A percentile compares a stretch with the other conserved stretches of the same genome.
phyloP scores from a whole-genome alignment of 805 yeast genomes.

The Middelhovenomyces tepae region DNA sequence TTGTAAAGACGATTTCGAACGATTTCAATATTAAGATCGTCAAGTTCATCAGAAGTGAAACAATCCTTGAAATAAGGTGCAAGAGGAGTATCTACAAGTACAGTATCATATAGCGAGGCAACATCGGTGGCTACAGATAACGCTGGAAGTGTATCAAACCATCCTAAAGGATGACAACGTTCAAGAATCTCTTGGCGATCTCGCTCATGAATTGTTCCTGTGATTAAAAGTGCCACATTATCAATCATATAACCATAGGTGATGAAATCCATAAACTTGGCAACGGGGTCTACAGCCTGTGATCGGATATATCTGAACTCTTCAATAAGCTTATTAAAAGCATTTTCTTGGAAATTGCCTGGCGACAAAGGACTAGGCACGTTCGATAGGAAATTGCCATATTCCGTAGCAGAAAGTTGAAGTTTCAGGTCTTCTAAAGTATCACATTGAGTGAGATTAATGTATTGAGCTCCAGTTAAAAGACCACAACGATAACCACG shows the following conservation, averaged over 20 bases:
- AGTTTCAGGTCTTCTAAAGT: constrained; percentile 81
- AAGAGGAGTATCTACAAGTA: constrained; percentile 90
- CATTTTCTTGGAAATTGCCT: constrained; percentile 71
- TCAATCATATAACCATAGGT: constrained; percentile 98
- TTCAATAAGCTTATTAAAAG: constrained; percentile 62
- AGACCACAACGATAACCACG: constrained; percentile 90
- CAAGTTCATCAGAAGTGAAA: constrained; percentile 76
- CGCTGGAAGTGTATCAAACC: constrained; percentile 97
- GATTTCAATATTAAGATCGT: constrained; percentile 91
- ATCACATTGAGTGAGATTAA: constrained; percentile 93
- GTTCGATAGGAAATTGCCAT: constrained; percentile 81
- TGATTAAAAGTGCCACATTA: constrained; percentile 89
- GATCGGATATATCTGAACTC: constrained; percentile 81
- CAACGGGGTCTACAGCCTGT: constrained; percentile 72
- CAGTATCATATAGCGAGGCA: constrained; percentile 86
- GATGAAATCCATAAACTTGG: constrained; percentile 82
- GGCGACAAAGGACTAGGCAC: constrained; percentile 80
- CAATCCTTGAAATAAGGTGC: constrained; percentile 95
- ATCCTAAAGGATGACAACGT: constrained; percentile 94
- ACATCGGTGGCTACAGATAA: constrained; percentile 90
- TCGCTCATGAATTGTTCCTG: constrained; percentile 94
- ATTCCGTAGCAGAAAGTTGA: constrained; percentile 92
- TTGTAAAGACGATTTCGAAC: constrained; percentile 85
- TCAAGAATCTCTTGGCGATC: constrained; percentile 80
- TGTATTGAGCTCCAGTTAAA: constrained; percentile 67